A percentile compares a stretch with the other conserved stretches of the same genome.
These are phyloP conservation scores for Rhododendron ovatum DNA, from an alignment of 148 eudicot genomes.

Conservation along the genomic window DNA sequence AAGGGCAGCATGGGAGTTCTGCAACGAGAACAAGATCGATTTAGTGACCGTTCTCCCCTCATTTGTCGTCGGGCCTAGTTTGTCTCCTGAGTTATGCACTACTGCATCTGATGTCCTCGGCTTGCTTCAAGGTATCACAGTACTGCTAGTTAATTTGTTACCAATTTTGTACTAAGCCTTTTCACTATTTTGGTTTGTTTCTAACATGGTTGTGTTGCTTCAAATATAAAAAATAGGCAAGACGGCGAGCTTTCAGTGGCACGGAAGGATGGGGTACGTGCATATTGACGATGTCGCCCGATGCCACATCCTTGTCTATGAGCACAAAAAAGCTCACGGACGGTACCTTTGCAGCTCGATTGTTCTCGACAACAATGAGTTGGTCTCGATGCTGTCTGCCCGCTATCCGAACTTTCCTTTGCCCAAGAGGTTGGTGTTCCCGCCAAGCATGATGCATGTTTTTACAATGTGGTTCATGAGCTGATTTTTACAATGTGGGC, in stretches of 20 bases:
- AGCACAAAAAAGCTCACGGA: conserved; percentile 61
- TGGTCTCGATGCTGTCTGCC: conserved; percentile 43
- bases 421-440: conserved; percentile 40
- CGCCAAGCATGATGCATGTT: too few species aligned
- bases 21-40: conserved; percentile 69
- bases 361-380: conserved; percentile 58
- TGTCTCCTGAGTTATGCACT: conserved; percentile 56
- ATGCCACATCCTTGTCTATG: conserved; percentile 78
- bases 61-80: conserved; percentile 75
- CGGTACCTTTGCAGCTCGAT: conserved; percentile 79
- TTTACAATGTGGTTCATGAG: background rate
- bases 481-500: background rate
- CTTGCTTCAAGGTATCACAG: conserved; percentile 53
- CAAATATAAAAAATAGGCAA: conserved; percentile 38
- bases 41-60: conserved; percentile 78
- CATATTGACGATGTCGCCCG: conserved; percentile 87
- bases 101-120: conserved; percentile 87
- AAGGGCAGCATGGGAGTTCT: conserved; percentile 87
- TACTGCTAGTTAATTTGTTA: background rate
- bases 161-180: too few species aligned
- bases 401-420: conserved; percentile 76
- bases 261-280: conserved; percentile 96
- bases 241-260: conserved; percentile 50
- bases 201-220: background rate
- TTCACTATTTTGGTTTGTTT: background rate